Base-by-base conservation (phyloP, 2,329 filamentous ascomycete genomes). In the Myriangium duriaei region DNA sequence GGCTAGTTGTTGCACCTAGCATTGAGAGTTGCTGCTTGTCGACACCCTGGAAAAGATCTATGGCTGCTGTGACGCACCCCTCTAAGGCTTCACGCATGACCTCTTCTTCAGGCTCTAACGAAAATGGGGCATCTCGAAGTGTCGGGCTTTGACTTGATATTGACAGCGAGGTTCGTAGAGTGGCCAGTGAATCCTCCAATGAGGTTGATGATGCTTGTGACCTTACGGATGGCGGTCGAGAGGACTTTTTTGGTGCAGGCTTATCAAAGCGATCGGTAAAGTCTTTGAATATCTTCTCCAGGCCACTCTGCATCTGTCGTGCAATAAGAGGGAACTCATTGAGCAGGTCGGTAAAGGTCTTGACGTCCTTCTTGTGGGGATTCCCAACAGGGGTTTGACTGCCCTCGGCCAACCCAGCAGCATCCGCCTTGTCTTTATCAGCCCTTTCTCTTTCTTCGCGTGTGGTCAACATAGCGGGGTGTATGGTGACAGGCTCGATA, bases 291-390 rank as follows among this genome's bases (percentile, higher is more conserved):
- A 96, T 64, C 51, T 79, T 79, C 52, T 98, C 88, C 21, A 98
- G 62, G 0, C 91, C 91, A 2, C 80, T 74, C 50, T 95, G 86
- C 86, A 98, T 94, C 59, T 98, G 91, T 42, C 84, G 74, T 15
- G 87, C 86, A 50, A 98, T 96, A 74, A 93, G 82, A 1, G 91
- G 91, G 48, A 96, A 98, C 49, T 86, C 77, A 48, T 83, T 82
- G 30, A 98, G 69, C 11, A 98, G 69, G 47, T 96, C 91, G 43
- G 81, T 79, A 55, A 98, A 98, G 21, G 74, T 84, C 60, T 79
- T 85, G 55, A 98, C 81, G 42, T 93, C 84, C 60, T 93, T 95
- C 63, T 94, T 95, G 44, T 72, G 71, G 4, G 76, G 29, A 69
- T 56, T 18, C 68, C 61, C 29, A 53, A 54, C 31, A 49, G 55